Evolutionary conservation across 169 alveolate species (phyloP).

Genomic region (Amoebophrya sp.): DNA sequence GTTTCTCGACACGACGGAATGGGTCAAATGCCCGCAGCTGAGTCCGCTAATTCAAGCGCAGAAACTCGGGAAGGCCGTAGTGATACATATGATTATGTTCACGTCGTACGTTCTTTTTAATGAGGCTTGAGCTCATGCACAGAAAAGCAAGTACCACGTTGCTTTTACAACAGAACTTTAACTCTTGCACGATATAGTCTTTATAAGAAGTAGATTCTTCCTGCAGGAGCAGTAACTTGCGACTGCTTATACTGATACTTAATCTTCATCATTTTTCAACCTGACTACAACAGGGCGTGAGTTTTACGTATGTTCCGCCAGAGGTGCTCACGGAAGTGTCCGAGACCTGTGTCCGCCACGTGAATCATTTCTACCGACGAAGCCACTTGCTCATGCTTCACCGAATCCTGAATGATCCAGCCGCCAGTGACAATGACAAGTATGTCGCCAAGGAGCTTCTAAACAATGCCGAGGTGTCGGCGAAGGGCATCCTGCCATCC

Average conservation of each 20-base stretch:
- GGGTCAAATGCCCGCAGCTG: neutral
- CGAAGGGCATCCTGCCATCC: slow-evolving; percentile 69
- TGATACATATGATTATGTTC: too few species aligned
- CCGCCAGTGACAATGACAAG: slow-evolving; percentile 64
- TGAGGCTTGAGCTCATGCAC: too few species aligned
- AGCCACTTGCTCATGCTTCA: slow-evolving; percentile 45
- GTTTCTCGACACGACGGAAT: neutral
- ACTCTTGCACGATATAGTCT: too few species aligned
- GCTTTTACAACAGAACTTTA: too few species aligned
- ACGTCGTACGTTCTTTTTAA: too few species aligned
- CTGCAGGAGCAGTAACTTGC: too few species aligned
- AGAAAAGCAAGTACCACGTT: too few species aligned
- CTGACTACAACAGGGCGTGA: neutral
- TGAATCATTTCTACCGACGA: slow-evolving; percentile 34
- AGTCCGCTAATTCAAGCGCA: neutral
- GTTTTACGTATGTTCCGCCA: neutral
- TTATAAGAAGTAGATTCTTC: too few species aligned
- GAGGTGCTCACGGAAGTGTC: neutral
- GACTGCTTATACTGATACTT: too few species aligned
- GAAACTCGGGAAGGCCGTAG: neutral
- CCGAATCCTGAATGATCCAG: slow-evolving; percentile 59
- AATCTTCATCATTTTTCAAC: too few species aligned
- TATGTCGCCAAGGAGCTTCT: slow-evolving; percentile 67
- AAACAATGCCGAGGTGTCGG: slow-evolving; percentile 64
- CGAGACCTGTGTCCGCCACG: neutral